Percentiles rank a stretch among this genome's conserved stretches.
Conservation (phyloP, 768 basidiomycete species). For the Austroboletus eburneus region DNA sequence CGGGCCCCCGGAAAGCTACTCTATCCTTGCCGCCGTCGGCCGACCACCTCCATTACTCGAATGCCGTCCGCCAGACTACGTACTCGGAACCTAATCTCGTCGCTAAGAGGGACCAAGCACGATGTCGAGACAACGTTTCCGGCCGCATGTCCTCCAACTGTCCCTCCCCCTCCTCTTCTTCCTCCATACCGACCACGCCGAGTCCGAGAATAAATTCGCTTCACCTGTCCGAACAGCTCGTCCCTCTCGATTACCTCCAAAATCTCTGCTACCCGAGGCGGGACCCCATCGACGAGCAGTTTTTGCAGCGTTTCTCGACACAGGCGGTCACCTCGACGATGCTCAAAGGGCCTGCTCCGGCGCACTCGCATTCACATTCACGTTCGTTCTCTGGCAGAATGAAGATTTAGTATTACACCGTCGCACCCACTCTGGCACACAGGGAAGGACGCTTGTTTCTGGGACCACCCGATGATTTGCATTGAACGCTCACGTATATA, state of each 20-base stretch:
- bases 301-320: constrained; percentile 53
- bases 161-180: constrained; percentile 34
- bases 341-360: constrained; percentile 15
- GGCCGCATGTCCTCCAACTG: constrained; percentile 24
- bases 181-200: constrained; percentile 38
- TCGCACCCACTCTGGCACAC: not conserved
- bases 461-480: constrained; percentile 9
- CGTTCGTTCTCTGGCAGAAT: constrained; percentile 29
- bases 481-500: constrained; percentile 26
- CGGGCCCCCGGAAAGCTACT: constrained; percentile 21
- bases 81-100: constrained; percentile 31
- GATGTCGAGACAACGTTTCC: constrained; percentile 18
- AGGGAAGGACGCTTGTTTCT: not conserved
- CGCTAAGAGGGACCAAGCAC: constrained; percentile 15
- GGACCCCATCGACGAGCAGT: constrained; percentile 61
- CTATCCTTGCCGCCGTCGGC: constrained; percentile 30
- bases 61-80: constrained; percentile 26
- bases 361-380: constrained; percentile 15
- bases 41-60: constrained; percentile 23
- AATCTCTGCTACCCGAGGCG: constrained; percentile 50
- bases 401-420: constrained; percentile 8
- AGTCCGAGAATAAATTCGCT: constrained; percentile 24
- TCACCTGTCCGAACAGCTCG: constrained; percentile 39
- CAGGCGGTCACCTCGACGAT: constrained; percentile 20
- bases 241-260: constrained; percentile 63